Percentiles rank a stretch among this genome's conserved stretches.
Evolutionary conservation across 495 filamentous ascomycete species (phyloP).

Genomic region (Daldinia decipiens): DNA sequence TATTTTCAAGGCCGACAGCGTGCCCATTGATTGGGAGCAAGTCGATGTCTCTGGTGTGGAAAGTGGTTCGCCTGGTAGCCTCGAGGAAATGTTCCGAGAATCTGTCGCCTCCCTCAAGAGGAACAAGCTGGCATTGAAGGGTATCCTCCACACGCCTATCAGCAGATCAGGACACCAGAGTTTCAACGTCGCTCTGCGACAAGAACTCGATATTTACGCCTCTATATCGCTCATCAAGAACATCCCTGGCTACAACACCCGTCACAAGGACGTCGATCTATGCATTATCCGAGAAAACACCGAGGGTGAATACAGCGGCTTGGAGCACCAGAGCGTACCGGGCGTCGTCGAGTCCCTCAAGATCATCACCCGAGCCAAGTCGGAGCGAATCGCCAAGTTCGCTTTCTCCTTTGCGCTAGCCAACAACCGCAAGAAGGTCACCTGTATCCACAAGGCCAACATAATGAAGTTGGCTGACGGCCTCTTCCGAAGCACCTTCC

Average conservation of each 20-base stretch:
- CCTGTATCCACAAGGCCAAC: constrained; percentile 99
- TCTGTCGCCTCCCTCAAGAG: constrained; percentile 93
- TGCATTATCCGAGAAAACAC: constrained; percentile 99
- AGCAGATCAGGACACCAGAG: constrained; percentile 97
- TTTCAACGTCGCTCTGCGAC: constrained; percentile 98
- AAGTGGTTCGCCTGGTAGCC: constrained; percentile 82
- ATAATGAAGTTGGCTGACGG: constrained; percentile 99
- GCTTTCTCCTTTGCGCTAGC: constrained; percentile 97
- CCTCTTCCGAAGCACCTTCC: constrained; percentile 97
- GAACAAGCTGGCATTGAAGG: constrained; percentile 98
- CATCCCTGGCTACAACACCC: constrained; percentile 96
- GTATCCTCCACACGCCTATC: constrained; percentile 96
- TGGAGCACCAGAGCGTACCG: constrained; percentile 97
- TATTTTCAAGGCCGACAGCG: constrained; percentile 99
- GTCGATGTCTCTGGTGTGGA: constrained; percentile 91
- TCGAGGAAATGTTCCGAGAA: constrained; percentile 93
- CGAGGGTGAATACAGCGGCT: constrained; percentile 97
- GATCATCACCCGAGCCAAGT: constrained; percentile 98
- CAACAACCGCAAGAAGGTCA: constrained; percentile 98
- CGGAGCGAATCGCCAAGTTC: constrained; percentile 98
- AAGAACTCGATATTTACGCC: constrained; percentile 99
- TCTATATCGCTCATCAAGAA: constrained; percentile 99
- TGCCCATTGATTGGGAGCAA: constrained; percentile 98
- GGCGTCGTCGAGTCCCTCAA: constrained; percentile 99
- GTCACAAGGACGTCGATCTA: constrained; percentile 94